Base-by-base conservation (phyloP, 2,329 filamentous ascomycete genomes). In the Diaporthe australafricana region DNA sequence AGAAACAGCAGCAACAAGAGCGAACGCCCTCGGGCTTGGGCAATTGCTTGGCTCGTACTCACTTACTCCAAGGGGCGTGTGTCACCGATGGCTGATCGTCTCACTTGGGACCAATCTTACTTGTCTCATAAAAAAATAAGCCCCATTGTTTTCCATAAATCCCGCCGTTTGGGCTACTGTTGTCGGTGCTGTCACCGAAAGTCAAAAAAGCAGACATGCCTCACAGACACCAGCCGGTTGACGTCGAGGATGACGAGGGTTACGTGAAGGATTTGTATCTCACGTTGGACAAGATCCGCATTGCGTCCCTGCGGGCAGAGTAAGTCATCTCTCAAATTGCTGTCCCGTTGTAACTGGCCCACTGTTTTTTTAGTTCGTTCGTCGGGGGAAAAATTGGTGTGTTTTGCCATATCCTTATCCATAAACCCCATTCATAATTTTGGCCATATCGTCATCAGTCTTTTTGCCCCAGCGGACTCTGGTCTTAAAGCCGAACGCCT, bases 221-320 rank as follows among this genome's bases (percentile, higher is more conserved):
- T 32, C 60, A 47, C 42, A 73, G 70, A 71, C 72, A 47, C 25
- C 65, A 45, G 65, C 62, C 50, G 5, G 68, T 30, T 38, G 57
- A 73, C 52, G 72, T 73, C 42, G 42, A 56, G n/a, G 70, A 73
- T 67, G 72, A 73, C 72, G 69, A 72, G 47, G 65, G 32, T 16
- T 73, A 73, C 52, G 72, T 73, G 42, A 73, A 70, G 27, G 72
- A 72, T 27, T 27, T 73, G 53, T 71, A 70, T 27, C 32, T 70
- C 48, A 69, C 65, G 30, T 22, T 73, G 20, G 63, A 73, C 47
- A 73, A 55, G 69, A 73, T 73, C 32, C 63, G 72, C 47, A 66
- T 73, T 30, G 72, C 72, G 25, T 67, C 56, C 42, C 60, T 62
- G 35, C 63, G 72, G 27, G 72, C 72, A 63, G 70, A 73, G 72